A percentile compares a stretch with the other conserved stretches of the same genome.
These are phyloP conservation scores for Phialophora expanda DNA, from an alignment of 2,329 filamentous ascomycete genomes.

Conservation along the genomic window DNA sequence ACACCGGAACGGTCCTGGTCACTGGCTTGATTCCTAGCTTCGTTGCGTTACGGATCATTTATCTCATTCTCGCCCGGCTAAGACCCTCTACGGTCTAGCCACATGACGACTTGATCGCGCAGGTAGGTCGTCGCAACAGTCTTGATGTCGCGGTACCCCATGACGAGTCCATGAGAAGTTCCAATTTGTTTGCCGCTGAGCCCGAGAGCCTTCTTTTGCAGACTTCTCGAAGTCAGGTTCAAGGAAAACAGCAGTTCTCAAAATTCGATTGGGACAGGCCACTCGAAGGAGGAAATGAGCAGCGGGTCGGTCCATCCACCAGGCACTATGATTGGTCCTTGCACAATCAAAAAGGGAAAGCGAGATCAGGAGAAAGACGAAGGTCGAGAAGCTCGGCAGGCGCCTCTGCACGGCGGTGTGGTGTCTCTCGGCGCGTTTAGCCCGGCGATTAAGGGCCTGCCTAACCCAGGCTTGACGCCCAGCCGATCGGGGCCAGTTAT, in stretches of 20 bases:
- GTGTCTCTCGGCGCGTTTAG: conserved; percentile 2
- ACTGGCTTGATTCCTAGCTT: not conserved
- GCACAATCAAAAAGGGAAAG: conserved; percentile 4
- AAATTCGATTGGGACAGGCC: not conserved
- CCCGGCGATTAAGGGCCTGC: conserved; percentile 6
- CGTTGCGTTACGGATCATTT: not conserved
- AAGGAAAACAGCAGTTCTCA: not conserved
- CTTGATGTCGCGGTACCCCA: not conserved
- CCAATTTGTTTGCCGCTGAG: not conserved
- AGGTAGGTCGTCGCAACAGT: not conserved
- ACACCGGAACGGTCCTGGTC: conserved; percentile 3
- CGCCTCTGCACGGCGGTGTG: conserved; percentile 8
- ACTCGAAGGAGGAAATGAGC: not conserved
- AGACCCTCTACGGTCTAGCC: not conserved
- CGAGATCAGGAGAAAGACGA: conserved; percentile 6
- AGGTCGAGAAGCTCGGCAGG: not conserved
- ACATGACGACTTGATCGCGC: not conserved
- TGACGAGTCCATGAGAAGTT: not conserved
- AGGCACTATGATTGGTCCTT: not conserved
- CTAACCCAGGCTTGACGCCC: not conserved
- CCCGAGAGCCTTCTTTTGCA: not conserved
- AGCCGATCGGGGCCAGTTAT: conserved; percentile 3
- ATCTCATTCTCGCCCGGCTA: not conserved
- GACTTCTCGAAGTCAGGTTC: not conserved
- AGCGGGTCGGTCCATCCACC: not conserved